phyloP scores from a whole-genome alignment of 345 rosid species.

The Arabis alpina region DNA sequence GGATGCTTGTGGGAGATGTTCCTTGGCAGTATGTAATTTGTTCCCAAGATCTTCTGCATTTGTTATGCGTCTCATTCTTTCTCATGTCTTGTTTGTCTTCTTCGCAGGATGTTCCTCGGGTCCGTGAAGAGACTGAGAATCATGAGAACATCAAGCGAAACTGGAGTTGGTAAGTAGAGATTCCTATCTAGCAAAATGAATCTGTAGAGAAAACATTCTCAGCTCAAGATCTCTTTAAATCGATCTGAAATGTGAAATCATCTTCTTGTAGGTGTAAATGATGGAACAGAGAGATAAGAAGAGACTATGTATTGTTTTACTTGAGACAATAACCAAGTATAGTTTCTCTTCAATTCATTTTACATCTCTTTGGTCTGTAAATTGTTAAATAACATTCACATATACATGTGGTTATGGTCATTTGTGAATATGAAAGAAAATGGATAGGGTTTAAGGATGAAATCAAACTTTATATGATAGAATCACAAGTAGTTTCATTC shows the following conservation, averaged over 20 bases:
- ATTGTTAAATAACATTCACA: background rate
- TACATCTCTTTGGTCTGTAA: slow-evolving; percentile 21
- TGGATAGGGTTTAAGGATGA: slow-evolving; percentile 6
- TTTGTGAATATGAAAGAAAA: slow-evolving; percentile 32
- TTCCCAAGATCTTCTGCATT: background rate
- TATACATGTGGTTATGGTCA: slow-evolving; percentile 7
- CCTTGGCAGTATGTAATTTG: slow-evolving; percentile 78
- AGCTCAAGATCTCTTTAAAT: background rate
- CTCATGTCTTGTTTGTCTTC: background rate
- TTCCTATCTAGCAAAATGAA: background rate
- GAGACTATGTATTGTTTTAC: background rate
- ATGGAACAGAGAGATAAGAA: slow-evolving; percentile 23
- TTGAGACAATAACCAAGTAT: slow-evolving; percentile 13
- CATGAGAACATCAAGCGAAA: slow-evolving; percentile 67
- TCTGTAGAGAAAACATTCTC: slow-evolving; percentile 2
- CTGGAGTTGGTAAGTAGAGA: slow-evolving; percentile 56
- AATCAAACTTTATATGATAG: slow-evolving; percentile 2
- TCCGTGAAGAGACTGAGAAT: slow-evolving; percentile 87
- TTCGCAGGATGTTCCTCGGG: slow-evolving; percentile 76
- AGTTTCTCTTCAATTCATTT: slow-evolving; percentile 3
- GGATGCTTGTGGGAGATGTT: slow-evolving; percentile 99
- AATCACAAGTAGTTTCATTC: slow-evolving; percentile 15
- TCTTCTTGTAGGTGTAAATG: slow-evolving; percentile 22
- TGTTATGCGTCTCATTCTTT: background rate
- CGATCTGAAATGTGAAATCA: background rate